phyloP scores from a whole-genome alignment of 2,329 filamentous ascomycete genomes.

The Exophiala sp. region DNA sequence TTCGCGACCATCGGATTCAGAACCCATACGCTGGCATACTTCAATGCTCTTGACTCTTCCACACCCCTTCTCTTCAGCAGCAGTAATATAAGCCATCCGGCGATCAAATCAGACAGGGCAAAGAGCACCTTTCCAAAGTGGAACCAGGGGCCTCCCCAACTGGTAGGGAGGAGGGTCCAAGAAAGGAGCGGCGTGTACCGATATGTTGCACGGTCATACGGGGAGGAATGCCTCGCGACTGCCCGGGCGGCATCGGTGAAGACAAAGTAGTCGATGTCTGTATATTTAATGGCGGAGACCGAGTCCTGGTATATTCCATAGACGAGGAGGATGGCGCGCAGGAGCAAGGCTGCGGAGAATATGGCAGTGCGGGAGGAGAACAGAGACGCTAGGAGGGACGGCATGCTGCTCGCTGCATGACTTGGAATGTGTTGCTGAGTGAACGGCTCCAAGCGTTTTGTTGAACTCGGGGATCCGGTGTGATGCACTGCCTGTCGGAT shows the following conservation, averaged over 20 bases:
- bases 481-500: too few relatives aligned
- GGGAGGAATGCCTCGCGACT: conserved; percentile 60
- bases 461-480: too few relatives aligned
- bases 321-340: conserved; percentile 68
- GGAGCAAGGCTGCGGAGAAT: conserved; percentile 43
- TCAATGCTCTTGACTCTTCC: conserved; percentile 53
- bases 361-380: conserved; percentile 35
- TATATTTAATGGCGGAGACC: conserved; percentile 89
- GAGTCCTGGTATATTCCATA: conserved; percentile 93
- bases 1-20: conserved; percentile 97
- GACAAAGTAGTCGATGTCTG: conserved; percentile 96
- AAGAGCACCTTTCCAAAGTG: conserved; percentile 85
- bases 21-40: conserved; percentile 82
- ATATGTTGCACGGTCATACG: conserved; percentile 89
- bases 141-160: conserved; percentile 59
- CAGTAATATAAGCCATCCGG: conserved; percentile 68
- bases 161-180: conserved; percentile 81
- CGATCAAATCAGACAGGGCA: conserved; percentile 72
- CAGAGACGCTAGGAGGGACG: conserved; percentile 22
- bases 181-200: conserved; percentile 92
- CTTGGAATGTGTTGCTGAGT: neutral
- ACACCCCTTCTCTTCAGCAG: conserved; percentile 49
- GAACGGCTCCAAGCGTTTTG: too few relatives aligned
- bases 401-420: conserved; percentile 15
- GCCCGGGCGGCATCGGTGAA: conserved; percentile 92